phyloP scores from a whole-genome alignment of 1,284 basidiomycete genomes.

The Coriolopsis trogii region DNA sequence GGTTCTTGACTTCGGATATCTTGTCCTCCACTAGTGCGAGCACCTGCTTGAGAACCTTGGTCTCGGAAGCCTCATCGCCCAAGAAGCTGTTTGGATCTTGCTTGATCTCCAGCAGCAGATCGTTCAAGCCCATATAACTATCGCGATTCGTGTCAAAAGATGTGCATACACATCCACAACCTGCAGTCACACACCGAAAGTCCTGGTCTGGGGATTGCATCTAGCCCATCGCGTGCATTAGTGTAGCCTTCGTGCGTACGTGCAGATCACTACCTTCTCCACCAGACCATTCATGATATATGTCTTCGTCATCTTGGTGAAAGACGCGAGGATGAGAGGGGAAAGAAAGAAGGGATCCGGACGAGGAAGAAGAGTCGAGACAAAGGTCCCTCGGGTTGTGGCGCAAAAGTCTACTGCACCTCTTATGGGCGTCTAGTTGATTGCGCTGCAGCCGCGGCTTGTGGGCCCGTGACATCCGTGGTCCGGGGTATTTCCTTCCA shows the following conservation, averaged over 20 bases:
- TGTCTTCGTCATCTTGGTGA: conserved; percentile 71
- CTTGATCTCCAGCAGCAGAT: conserved; percentile 86
- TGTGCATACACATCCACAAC: conserved; percentile 11
- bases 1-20: conserved; percentile 98
- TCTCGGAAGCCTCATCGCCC: conserved; percentile 83
- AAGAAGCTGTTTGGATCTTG: conserved; percentile 69
- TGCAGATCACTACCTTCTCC: conserved; percentile 60
- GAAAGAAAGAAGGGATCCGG: no score
- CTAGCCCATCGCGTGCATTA: conserved; percentile 42
- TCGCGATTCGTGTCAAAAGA: conserved; percentile 19
- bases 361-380: conserved; percentile 9
- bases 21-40: conserved; percentile 87
- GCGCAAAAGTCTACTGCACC: conserved; percentile 13
- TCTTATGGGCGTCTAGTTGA: conserved; percentile 16
- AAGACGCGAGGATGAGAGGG: conserved; percentile 1
- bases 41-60: conserved; percentile 79
- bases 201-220: conserved; percentile 86
- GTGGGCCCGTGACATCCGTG: not conserved
- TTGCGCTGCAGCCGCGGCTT: not conserved
- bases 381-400: conserved; percentile 19
- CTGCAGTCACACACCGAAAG: conserved; percentile 57
- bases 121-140: conserved; percentile 95
- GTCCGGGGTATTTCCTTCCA: not conserved
- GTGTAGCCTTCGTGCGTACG: not conserved
- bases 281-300: conserved; percentile 81